Conservation (phyloP, 768 basidiomycete genomes). For the Lentinula guzmanii region DNA sequence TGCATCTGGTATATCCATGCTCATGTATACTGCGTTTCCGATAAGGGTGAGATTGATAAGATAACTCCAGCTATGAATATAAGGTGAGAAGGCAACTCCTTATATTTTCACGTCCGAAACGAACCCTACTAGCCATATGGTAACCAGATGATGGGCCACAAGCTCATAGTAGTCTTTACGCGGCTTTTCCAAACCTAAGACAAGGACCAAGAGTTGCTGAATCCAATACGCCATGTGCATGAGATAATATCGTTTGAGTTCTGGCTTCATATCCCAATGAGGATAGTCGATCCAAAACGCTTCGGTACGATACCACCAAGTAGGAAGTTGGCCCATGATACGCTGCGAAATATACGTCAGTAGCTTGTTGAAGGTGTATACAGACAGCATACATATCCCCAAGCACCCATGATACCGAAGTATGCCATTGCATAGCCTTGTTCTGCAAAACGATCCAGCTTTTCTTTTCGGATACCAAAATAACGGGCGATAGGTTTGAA, state of each 20-base stretch:
- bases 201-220: slow-evolving; percentile 87
- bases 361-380: background rate
- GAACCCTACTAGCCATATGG: slow-evolving; percentile 82
- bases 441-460: slow-evolving; percentile 65
- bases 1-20: slow-evolving; percentile 94
- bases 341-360: slow-evolving; percentile 36
- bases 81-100: background rate
- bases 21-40: slow-evolving; percentile 88
- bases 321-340: slow-evolving; percentile 78
- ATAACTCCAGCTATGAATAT: slow-evolving; percentile 58
- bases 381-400: slow-evolving; percentile 47
- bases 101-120: background rate
- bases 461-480: slow-evolving; percentile 47
- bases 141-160: slow-evolving; percentile 87
- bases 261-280: slow-evolving; percentile 79
- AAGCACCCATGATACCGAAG: slow-evolving; percentile 42
- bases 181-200: slow-evolving; percentile 87
- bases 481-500: slow-evolving; percentile 9
- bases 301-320: slow-evolving; percentile 80
- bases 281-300: slow-evolving; percentile 91
- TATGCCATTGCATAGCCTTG: slow-evolving; percentile 67
- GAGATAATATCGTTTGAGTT: slow-evolving; percentile 89
- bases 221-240: slow-evolving; percentile 93
- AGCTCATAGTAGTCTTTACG: slow-evolving; percentile 88
- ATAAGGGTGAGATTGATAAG: slow-evolving; percentile 75